These are phyloP conservation scores for Leptomonas pyrrhocoris DNA, from an alignment of 208 protist species.

Conservation along the genomic window DNA sequence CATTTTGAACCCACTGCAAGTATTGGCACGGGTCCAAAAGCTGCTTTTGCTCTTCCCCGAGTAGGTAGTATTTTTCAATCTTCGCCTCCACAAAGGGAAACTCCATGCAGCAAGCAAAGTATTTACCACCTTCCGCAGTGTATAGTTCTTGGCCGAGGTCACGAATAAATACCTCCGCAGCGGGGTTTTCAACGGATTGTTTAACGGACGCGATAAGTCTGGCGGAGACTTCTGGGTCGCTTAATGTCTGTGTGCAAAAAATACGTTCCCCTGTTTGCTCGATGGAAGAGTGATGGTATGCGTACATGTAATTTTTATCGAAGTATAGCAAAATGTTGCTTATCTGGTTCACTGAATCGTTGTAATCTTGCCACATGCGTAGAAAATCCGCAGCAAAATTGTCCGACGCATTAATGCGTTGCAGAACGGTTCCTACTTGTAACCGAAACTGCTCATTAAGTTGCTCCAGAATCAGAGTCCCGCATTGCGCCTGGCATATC, in stretches of 20 bases:
- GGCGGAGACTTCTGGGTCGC: slow-evolving; percentile 24
- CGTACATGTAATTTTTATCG: slow-evolving; percentile 57
- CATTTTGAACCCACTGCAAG: slow-evolving; percentile 30
- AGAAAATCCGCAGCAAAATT: slow-evolving; percentile 49
- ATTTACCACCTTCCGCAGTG: slow-evolving; percentile 28
- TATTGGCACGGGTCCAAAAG: slow-evolving; percentile 17
- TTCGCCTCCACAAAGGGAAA: slow-evolving; percentile 37
- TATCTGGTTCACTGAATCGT: slow-evolving; percentile 45
- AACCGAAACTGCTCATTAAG: slow-evolving; percentile 48
- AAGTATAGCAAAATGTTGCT: slow-evolving; percentile 68
- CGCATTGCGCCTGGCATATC: slow-evolving; percentile 58
- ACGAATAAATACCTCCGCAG: slow-evolving; percentile 16
- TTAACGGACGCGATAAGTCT: slow-evolving; percentile 26
- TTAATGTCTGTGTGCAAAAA: slow-evolving; percentile 45
- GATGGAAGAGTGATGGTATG: slow-evolving; percentile 42
- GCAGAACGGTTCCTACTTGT: slow-evolving; percentile 37
- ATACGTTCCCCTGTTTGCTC: slow-evolving; percentile 50
- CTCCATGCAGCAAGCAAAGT: slow-evolving; percentile 36
- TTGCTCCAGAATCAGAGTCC: slow-evolving; percentile 42
- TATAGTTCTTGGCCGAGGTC: slow-evolving; percentile 35
- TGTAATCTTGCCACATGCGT: slow-evolving; percentile 57
- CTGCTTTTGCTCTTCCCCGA: slow-evolving; percentile 22
- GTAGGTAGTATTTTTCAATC: slow-evolving; percentile 18
- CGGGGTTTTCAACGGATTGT: slow-evolving; percentile 13
- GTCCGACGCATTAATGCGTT: slow-evolving; percentile 27